Conservation (phyloP, 495 filamentous ascomycete genomes). For the Melanomma pulvis-pyrius region DNA sequence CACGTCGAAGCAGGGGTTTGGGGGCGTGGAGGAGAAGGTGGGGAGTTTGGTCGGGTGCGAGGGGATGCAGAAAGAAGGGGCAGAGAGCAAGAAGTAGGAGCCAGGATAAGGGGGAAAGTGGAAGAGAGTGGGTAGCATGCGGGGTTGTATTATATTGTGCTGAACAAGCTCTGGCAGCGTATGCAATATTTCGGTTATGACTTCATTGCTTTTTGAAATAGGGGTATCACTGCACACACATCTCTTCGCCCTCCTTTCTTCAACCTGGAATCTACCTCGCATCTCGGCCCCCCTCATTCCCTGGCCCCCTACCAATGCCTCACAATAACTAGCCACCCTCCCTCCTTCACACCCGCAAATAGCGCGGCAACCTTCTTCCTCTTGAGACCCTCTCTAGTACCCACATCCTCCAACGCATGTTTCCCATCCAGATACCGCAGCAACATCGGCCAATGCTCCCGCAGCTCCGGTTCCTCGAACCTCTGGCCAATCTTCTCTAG, state of each 20-base stretch:
- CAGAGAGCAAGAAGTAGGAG: conserved; percentile 38
- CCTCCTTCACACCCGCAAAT: conserved; percentile 62
- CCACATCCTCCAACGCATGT: conserved; percentile 85
- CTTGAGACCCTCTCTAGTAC: conserved; percentile 78
- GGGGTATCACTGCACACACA: not conserved
- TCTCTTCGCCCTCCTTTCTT: too few species aligned
- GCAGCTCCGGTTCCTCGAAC: conserved; percentile 45
- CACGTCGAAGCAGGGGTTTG: conserved; percentile 37
- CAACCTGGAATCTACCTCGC: not conserved
- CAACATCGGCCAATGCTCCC: conserved; percentile 56
- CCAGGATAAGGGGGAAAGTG: not conserved
- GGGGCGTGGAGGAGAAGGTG: conserved; percentile 45
- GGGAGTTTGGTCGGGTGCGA: conserved; percentile 46
- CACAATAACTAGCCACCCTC: conserved; percentile 50
- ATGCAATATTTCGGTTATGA: too few species aligned
- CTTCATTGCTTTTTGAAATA: too few species aligned
- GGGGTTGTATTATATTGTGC: not conserved
- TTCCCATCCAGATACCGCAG: conserved; percentile 85
- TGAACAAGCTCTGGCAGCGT: too few species aligned
- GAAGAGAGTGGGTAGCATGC: not conserved
- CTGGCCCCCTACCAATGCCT: conserved; percentile 57
- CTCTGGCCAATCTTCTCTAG: conserved; percentile 66
- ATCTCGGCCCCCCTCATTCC: not conserved
- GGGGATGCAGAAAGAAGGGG: conserved; percentile 47
- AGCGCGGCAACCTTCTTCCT: conserved; percentile 77